A percentile compares a stretch with the other conserved stretches of the same genome.
Evolutionary conservation across 208 protist species (phyloP).

Genomic region (Crithidia expoeki): DNA sequence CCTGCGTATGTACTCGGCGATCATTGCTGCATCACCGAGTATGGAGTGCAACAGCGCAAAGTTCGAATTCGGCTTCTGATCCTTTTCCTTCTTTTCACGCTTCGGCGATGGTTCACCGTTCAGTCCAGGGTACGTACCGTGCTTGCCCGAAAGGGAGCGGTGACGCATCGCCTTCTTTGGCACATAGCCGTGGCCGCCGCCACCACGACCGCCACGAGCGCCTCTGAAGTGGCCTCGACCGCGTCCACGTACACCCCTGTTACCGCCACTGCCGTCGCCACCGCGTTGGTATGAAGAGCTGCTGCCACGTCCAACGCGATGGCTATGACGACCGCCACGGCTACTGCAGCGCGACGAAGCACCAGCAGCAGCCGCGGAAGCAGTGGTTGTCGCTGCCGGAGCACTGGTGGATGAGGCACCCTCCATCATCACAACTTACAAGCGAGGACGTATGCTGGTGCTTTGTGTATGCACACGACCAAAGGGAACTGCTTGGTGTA

Average conservation of each 20-base stretch:
- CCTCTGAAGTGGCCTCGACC: constrained; percentile 6
- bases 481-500: no score
- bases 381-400: not conserved
- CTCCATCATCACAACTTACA: not conserved
- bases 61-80: constrained; percentile 51
- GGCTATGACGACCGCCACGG: not conserved
- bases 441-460: no score
- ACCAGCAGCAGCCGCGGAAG: constrained; percentile 4
- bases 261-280: not conserved
- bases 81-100: constrained; percentile 43
- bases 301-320: not conserved
- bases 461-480: no score
- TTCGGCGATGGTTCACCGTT: constrained; percentile 28
- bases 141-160: constrained; percentile 35
- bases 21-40: constrained; percentile 47
- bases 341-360: constrained; percentile 6
- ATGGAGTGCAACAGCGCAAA: constrained; percentile 59
- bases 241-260: constrained; percentile 17
- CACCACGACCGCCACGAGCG: constrained; percentile 8
- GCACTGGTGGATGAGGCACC: not conserved
- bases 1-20: constrained; percentile 66
- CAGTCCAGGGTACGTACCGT: constrained; percentile 18
- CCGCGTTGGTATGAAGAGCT: not conserved
- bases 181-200: constrained; percentile 14
- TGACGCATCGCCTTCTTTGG: constrained; percentile 19